Conservation (phyloP, 345 rosid species). For the Cardamine occulta region DNA sequence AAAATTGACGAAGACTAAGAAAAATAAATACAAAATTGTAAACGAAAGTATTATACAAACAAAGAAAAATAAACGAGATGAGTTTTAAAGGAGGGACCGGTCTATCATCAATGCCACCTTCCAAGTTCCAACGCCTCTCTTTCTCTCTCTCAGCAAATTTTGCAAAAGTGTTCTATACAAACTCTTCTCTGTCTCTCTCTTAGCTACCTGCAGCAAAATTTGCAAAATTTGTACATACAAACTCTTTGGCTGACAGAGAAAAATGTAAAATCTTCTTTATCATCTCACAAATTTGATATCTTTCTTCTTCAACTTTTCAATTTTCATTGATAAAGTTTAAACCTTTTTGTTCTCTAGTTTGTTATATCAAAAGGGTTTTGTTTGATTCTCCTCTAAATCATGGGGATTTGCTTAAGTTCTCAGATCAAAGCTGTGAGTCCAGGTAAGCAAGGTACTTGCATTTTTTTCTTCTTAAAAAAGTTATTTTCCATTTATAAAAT, state of each 20-base stretch:
- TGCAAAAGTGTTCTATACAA: slow-evolving; percentile 10
- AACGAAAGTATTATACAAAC: background rate
- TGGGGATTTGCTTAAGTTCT: slow-evolving; percentile 95
- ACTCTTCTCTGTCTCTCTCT: slow-evolving; percentile 30
- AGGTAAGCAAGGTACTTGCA: slow-evolving; percentile 59
- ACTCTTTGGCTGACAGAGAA: slow-evolving; percentile 17
- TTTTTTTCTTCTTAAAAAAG: background rate
- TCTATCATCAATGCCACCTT: slow-evolving; percentile 39
- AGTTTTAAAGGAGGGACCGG: slow-evolving; percentile 44
- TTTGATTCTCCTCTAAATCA: slow-evolving; percentile 36
- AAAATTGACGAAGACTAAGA: slow-evolving; percentile 1
- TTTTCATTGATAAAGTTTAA: slow-evolving; percentile 28
- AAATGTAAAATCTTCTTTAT: slow-evolving; percentile 25
- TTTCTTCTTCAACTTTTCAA: slow-evolving; percentile 22
- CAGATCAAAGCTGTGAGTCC: slow-evolving; percentile 88
- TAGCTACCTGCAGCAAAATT: slow-evolving; percentile 33
- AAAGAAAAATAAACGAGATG: slow-evolving; percentile 22
- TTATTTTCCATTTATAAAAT: background rate
- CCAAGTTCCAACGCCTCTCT: slow-evolving; percentile 41
- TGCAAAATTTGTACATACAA: slow-evolving; percentile 12
- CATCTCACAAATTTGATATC: slow-evolving; percentile 46
- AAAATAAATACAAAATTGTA: background rate
- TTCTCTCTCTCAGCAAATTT: slow-evolving; percentile 25
- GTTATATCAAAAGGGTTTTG: slow-evolving; percentile 40
- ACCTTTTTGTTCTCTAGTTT: background rate